A percentile compares a stretch with the other conserved stretches of the same genome.
Conservation (phyloP, 2,329 filamentous ascomycete species). For the Madurella fahalii region DNA sequence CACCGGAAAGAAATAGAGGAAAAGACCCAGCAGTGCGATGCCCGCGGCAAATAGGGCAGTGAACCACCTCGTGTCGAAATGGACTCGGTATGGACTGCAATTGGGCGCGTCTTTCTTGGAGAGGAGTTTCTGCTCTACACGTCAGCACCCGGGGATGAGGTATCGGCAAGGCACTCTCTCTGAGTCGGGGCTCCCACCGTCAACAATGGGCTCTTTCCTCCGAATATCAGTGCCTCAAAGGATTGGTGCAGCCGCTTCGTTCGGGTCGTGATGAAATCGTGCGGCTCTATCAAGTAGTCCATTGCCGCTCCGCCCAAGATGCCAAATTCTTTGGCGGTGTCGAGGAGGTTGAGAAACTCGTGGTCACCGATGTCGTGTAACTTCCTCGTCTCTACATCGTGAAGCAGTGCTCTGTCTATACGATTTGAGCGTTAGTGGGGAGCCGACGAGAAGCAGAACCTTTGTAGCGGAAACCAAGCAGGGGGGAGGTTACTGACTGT, state of each 20-base stretch:
- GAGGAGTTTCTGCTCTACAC: background rate
- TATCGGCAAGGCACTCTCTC: background rate
- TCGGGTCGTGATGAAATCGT: background rate
- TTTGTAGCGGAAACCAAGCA: background rate
- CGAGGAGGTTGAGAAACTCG: background rate
- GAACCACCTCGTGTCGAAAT: background rate
- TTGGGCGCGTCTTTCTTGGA: background rate
- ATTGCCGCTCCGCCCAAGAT: background rate
- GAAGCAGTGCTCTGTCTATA: background rate
- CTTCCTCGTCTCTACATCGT: background rate
- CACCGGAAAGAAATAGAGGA: conserved; percentile 1
- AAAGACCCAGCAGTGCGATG: background rate
- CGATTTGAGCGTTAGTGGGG: background rate
- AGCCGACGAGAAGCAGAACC: background rate
- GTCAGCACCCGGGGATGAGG: background rate
- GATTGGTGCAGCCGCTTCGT: background rate
- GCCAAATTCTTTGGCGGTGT: background rate
- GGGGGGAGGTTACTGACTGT: background rate
- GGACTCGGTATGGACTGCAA: background rate
- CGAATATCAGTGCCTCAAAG: background rate
- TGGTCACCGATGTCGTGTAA: background rate
- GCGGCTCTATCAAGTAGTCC: background rate
- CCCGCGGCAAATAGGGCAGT: background rate
- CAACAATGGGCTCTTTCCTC: background rate
- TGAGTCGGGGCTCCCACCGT: background rate